phyloP scores from a whole-genome alignment of 345 rosid species.

The Lagerstroemia speciosa region DNA sequence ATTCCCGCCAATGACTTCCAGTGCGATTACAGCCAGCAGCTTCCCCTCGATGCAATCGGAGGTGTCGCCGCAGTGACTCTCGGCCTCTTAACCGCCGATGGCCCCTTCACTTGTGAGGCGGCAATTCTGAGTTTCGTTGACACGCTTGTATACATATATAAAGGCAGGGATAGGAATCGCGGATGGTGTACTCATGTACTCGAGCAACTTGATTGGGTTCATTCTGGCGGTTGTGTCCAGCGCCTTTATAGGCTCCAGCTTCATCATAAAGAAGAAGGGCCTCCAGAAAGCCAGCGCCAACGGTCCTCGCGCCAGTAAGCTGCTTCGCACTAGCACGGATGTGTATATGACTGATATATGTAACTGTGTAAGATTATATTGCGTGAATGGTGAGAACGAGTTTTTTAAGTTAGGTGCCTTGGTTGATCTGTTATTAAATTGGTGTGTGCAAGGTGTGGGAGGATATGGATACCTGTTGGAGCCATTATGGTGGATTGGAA shows the following conservation, averaged over 20 bases:
- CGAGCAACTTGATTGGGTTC: slow-evolving; percentile 59
- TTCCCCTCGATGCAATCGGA: too few relatives aligned
- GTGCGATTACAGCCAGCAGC: too few relatives aligned
- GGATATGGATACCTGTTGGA: slow-evolving; percentile 73
- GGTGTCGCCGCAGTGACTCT: not conserved
- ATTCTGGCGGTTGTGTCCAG: slow-evolving; percentile 61
- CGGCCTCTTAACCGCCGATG: not conserved
- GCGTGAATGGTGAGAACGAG: not conserved
- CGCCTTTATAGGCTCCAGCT: slow-evolving; percentile 76
- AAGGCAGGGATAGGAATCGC: too few relatives aligned
- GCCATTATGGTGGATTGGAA: slow-evolving; percentile 87
- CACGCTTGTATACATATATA: too few relatives aligned
- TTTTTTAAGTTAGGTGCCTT: too few relatives aligned
- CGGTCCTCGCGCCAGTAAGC: slow-evolving; percentile 63
- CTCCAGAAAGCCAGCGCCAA: slow-evolving; percentile 49
- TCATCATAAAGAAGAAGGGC: slow-evolving; percentile 81
- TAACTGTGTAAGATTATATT: too few relatives aligned
- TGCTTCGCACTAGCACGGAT: not conserved
- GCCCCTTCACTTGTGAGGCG: not conserved
- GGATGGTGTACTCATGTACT: slow-evolving; percentile 31
- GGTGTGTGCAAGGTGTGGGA: slow-evolving; percentile 40
- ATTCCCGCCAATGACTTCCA: too few relatives aligned
- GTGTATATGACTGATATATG: not conserved
- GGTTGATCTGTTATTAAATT: not conserved
- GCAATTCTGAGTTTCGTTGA: not conserved